Base-by-base conservation (phyloP, 2,329 filamentous ascomycete species). In the Trichoderma citrinoviride region DNA sequence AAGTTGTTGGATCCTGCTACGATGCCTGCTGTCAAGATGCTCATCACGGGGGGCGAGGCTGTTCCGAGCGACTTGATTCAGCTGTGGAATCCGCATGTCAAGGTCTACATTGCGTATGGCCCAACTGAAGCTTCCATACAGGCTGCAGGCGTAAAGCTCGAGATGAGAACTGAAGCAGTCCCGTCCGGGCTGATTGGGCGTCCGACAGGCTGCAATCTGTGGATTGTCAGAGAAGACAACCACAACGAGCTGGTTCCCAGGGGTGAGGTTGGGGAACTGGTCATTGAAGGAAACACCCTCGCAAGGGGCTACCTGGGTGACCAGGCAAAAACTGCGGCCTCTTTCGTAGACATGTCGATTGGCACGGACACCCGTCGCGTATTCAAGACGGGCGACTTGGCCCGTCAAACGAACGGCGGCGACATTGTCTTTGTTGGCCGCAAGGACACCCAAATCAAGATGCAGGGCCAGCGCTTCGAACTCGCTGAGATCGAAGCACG, bases 391-490 rank as follows among this genome's bases (percentile, higher is more conserved):
- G 71, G 71, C 7, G 71, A 73, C 47, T 49, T 70, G 19, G 69
- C 68, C 5, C 63, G 72, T 43, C 80, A 80, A 29, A 71, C 77
- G 33, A 68, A 44, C 2, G 67, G 69, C 27, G 70, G 70, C 3
- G 64, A 41, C 17, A 55, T 74, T 5, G 47, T 60, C 3, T 71
- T 68, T 57, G 46, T 72, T 29, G 69, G 73, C 33, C 68, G 73
- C 2, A 69, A 68, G 19, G 73, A 76, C 49, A 61, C 67, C 6
- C 71, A 75, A 50, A 68, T 73, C 25, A 76, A 76, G 65, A 71
- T 87, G 12, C 78, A 80, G 25, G 86, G 86, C 25, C 85, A 80
- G 65, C 73, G 83, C 60, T 76, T 84, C 57, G 86, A 82, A 73
- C 75, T 82, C 8, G 50, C 25, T 3, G 66, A 68, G 47, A 62